Evolutionary conservation across 192 early-diverging fungal genomes (phyloP), one percentile per base, ranked within the genome.

Genomic region (Mycoemilia scoparia): DNA sequence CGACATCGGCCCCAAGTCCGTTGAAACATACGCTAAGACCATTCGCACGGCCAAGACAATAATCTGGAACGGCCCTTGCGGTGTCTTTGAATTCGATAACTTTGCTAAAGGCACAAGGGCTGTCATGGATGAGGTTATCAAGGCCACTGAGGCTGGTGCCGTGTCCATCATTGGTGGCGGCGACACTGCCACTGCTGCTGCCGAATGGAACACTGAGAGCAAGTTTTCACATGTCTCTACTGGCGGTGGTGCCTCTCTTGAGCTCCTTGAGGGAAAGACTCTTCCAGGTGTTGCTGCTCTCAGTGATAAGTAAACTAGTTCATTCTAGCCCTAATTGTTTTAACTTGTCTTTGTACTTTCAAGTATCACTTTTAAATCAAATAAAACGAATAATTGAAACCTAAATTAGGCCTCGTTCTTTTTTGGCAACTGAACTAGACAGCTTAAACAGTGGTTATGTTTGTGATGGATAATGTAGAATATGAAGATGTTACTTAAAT

Each of bases 11-110:
- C 54, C 71, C 17, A 67, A 84, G 51, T 80, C 87, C 20, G 77
- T 79, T 54, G 60, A 67, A 44, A 46, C 61, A 43, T 92, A 84
- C 55, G 33, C 49, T 21, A 46, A 70, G 21, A 73, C 65, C 19
- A 80, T 95, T 28, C 36, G 58, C 39, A 39, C 49, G 10, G 63
- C 87, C 48, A 91, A 90, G 72, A 97, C 88, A 24, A 85, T 97
- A 31, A 71, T 97, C 38, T 97, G 92, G 92, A 96, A 96, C 64
- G 91, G 90, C 21, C 90, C 88, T 29, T 74, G 84, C 48, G 92
- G 92, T 48, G 92, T 97, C 22, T 97, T 97, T 61, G 92, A 97
- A 69, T 92, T 82, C 55, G 83, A 71, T n/a, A 82, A 77, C 50
- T 97, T 97, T 51, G 76, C 79, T 12, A 46, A 41, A 2, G 89